Evolutionary conservation across 805 yeast genomes (phyloP).

Genomic region (Cyberlindnera misumaiensis): DNA sequence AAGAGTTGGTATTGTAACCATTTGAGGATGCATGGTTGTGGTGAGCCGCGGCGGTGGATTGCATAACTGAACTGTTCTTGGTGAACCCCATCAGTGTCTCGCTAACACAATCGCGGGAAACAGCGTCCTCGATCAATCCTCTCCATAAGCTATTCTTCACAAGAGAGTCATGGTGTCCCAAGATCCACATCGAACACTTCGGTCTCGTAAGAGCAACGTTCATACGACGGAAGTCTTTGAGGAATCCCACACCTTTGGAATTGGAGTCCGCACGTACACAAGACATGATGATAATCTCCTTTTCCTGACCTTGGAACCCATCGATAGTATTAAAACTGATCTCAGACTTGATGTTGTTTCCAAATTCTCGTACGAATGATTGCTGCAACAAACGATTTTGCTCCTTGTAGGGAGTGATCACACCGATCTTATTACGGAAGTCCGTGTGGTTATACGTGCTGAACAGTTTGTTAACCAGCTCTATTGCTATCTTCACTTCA

Average conservation of each 20-base stretch:
- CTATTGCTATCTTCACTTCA: slow-evolving; percentile 72
- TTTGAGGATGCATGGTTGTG: too few species aligned
- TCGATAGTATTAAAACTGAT: slow-evolving; percentile 93
- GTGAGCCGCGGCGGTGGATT: neutral
- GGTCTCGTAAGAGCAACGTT: slow-evolving; percentile 97
- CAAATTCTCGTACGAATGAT: slow-evolving; percentile 53
- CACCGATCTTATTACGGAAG: slow-evolving; percentile 72
- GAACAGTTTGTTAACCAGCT: slow-evolving; percentile 52
- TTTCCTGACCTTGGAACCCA: slow-evolving; percentile 98
- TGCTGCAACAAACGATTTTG: slow-evolving; percentile 60
- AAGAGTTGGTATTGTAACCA: too few species aligned
- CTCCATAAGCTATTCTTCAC: slow-evolving; percentile 65
- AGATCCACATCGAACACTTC: slow-evolving; percentile 81
- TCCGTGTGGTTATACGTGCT: slow-evolving; percentile 36
- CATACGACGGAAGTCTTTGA: slow-evolving; percentile 90
- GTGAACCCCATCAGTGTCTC: slow-evolving; percentile 18
- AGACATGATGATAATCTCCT: slow-evolving; percentile 86
- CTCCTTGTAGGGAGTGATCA: slow-evolving; percentile 92
- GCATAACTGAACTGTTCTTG: neutral
- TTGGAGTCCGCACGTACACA: slow-evolving; percentile 85
- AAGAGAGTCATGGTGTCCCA: slow-evolving; percentile 74
- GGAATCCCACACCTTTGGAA: slow-evolving; percentile 65
- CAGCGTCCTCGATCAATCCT: slow-evolving; percentile 60
- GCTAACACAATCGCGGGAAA: slow-evolving; percentile 29
- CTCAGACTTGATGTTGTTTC: slow-evolving; percentile 51